Percentiles rank a stretch among this genome's conserved stretches.
Conservation (phyloP, 2,329 filamentous ascomycete genomes). For the Calonectria honghensis region DNA sequence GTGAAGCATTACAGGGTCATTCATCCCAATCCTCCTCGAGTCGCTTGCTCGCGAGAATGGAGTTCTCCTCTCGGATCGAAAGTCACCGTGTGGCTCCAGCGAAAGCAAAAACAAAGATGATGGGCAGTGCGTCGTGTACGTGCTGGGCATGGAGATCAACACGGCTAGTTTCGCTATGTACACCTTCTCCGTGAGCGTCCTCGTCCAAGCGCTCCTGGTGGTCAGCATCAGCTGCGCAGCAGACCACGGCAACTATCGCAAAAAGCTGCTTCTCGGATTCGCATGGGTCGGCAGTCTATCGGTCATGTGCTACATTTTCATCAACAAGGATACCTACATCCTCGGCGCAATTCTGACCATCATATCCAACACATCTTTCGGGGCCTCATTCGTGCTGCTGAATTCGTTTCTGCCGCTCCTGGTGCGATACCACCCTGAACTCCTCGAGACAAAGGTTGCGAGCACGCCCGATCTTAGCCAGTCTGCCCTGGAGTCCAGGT, state of each 20-base stretch:
- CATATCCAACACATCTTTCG: conserved; percentile 94
- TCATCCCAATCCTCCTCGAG: conserved; percentile 96
- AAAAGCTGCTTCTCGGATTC: conserved; percentile 90
- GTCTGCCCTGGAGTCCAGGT: conserved; percentile 59
- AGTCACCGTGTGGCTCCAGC: conserved; percentile 82
- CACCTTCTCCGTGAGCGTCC: conserved; percentile 93
- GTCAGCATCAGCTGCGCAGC: conserved; percentile 97
- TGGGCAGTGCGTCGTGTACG: conserved; percentile 86
- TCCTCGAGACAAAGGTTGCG: conserved; percentile 56
- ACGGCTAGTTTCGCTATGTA: conserved; percentile 99
- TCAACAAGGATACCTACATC: conserved; percentile 84
- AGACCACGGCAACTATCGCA: conserved; percentile 94
- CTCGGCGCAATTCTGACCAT: conserved; percentile 90
- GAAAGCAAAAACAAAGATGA: conserved; percentile 71
- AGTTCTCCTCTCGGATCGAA: conserved; percentile 86
- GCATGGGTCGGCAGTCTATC: conserved; percentile 86
- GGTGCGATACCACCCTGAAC: conserved; percentile 86
- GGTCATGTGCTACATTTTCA: conserved; percentile 91
- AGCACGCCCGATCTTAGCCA: conserved; percentile 58
- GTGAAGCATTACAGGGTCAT: conserved; percentile 78
- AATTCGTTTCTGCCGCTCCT: conserved; percentile 96
- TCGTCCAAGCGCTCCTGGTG: conserved; percentile 91
- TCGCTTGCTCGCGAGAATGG: conserved; percentile 95
- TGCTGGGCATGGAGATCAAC: conserved; percentile 91
- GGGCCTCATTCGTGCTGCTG: conserved; percentile 93